Evolutionary conservation across 352 stramenopile species (phyloP).

Genomic region (Globisporangium heterothallicum): DNA sequence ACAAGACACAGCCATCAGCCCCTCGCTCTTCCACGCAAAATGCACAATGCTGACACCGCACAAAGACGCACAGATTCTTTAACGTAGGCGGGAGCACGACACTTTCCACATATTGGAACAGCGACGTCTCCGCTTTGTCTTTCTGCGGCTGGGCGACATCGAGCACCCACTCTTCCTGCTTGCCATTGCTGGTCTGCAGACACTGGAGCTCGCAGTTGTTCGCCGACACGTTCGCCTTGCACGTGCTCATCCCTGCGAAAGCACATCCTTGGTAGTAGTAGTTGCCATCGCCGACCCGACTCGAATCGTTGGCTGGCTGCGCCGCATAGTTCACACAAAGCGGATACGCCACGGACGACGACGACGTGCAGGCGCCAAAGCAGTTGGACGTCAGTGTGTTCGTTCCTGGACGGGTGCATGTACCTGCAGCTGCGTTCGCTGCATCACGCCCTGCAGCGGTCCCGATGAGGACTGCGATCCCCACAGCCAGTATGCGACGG

Average conservation of each 20-base stretch:
- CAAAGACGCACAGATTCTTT: conserved; percentile 44
- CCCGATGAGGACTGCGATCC: background rate
- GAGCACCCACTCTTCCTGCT: conserved; percentile 41
- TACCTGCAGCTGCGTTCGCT: conserved; percentile 1
- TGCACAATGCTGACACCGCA: too few species aligned
- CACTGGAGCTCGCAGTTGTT: conserved; percentile 63
- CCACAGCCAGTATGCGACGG: background rate
- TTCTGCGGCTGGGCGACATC: conserved; percentile 56
- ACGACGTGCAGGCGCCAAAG: conserved; percentile 32
- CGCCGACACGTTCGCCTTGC: conserved; percentile 34
- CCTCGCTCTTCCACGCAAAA: background rate
- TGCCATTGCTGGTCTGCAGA: conserved; percentile 32
- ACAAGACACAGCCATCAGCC: background rate
- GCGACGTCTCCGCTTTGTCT: conserved; percentile 51
- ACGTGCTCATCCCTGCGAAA: conserved; percentile 41
- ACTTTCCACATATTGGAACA: conserved; percentile 54
- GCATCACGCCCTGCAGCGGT: background rate
- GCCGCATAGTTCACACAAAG: conserved; percentile 66
- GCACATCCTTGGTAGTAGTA: conserved; percentile 66
- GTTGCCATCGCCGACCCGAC: conserved; percentile 34
- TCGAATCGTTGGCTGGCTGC: conserved; percentile 17
- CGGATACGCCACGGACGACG: conserved; percentile 10
- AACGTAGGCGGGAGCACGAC: conserved; percentile 44
- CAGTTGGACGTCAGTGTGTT: conserved; percentile 65
- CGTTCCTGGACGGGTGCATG: conserved; percentile 28